Conservation (phyloP, 768 basidiomycete genomes). For the Serendipita vermifera region DNA sequence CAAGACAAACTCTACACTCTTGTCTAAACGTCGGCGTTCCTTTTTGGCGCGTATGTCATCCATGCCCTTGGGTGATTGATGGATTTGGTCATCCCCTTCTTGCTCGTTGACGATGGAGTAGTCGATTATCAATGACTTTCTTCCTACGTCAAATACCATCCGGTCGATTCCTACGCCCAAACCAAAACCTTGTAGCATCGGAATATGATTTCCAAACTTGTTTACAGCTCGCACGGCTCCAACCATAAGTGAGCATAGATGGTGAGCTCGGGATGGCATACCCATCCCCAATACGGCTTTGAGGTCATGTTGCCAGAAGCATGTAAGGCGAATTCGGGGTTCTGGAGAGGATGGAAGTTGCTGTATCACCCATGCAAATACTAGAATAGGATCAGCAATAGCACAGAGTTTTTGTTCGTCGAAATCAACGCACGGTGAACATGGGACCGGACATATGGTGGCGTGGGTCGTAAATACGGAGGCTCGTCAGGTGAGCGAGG, state of each 20-base stretch:
- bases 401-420: no score
- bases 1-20: slow-evolving; percentile 70
- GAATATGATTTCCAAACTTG: slow-evolving; percentile 60
- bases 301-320: slow-evolving; percentile 92
- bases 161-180: slow-evolving; percentile 70
- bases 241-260: slow-evolving; percentile 73
- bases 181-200: slow-evolving; percentile 65
- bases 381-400: no score
- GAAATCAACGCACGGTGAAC: slow-evolving; percentile 43
- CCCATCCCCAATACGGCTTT: slow-evolving; percentile 76
- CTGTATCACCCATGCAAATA: slow-evolving; percentile 94
- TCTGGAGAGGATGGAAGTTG: slow-evolving; percentile 22
- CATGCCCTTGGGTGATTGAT: slow-evolving; percentile 30
- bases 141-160: slow-evolving; percentile 63
- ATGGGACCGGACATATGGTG: slow-evolving; percentile 83
- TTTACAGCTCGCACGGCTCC: slow-evolving; percentile 72
- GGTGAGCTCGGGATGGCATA: slow-evolving; percentile 51
- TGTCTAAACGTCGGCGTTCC: slow-evolving; percentile 55
- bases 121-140: slow-evolving; percentile 70
- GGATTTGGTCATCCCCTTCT: slow-evolving; percentile 38
- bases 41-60: slow-evolving; percentile 52
- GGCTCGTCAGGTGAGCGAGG: slow-evolving; percentile 86
- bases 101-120: slow-evolving; percentile 67
- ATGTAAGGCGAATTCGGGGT: slow-evolving; percentile 55
- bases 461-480: slow-evolving; percentile 78